phyloP scores from a whole-genome alignment of 116 monocot genomes.

The Cymodocea nodosa region DNA sequence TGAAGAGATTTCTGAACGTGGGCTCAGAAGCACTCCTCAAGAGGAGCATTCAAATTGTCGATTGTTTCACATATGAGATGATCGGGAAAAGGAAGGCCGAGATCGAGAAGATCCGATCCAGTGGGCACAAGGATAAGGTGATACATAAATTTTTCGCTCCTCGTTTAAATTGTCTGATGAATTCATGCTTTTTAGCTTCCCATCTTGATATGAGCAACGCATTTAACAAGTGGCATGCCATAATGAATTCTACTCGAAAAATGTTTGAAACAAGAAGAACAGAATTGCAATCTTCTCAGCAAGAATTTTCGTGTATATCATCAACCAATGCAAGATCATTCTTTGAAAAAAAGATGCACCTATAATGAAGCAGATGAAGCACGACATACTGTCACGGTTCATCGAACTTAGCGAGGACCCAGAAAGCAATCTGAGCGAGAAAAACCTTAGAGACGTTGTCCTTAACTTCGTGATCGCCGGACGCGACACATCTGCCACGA shows the following conservation, averaged over 20 bases:
- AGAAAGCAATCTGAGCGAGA: conserved; percentile 42
- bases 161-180: not conserved
- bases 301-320: too few species aligned
- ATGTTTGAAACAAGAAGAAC: too few species aligned
- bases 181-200: too few species aligned
- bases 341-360: too few species aligned
- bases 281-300: too few species aligned
- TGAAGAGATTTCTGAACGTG: conserved; percentile 28
- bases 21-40: conserved; percentile 28
- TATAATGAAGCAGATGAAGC: conserved; percentile 2
- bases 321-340: too few species aligned
- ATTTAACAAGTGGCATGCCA: too few species aligned
- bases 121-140: conserved; percentile 21
- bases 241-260: too few species aligned
- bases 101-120: conserved; percentile 15
- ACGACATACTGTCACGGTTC: conserved; percentile 90
- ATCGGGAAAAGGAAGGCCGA: conserved; percentile 25
- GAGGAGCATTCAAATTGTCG: conserved; percentile 17
- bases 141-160: not conserved
- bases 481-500: conserved; percentile 79
- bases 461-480: conserved; percentile 95
- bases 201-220: too few species aligned
- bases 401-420: conserved; percentile 55
- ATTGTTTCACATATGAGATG: conserved; percentile 30
- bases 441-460: conserved; percentile 78